phyloP scores from a whole-genome alignment of 768 basidiomycete species.

The Trametes punicea region DNA sequence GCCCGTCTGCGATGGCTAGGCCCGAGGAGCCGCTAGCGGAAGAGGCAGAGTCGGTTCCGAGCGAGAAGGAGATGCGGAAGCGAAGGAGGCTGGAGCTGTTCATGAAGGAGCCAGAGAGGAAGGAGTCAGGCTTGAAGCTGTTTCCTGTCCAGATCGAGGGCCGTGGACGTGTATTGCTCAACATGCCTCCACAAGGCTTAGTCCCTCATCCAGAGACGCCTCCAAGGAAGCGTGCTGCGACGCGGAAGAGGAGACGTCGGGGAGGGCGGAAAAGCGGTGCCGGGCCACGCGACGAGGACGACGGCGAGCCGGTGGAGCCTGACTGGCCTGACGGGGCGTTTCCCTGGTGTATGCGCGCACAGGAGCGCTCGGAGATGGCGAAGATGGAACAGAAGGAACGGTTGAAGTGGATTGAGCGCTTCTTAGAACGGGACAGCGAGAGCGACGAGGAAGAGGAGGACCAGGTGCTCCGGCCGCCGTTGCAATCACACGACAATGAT shows the following conservation, averaged over 20 bases:
- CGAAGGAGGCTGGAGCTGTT: constrained; percentile 70
- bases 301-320: constrained; percentile 41
- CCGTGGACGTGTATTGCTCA: constrained; percentile 67
- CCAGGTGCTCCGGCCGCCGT: constrained; percentile 33
- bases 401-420: constrained; percentile 63
- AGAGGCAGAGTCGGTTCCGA: constrained; percentile 18
- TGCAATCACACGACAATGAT: constrained; percentile 27
- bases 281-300: constrained; percentile 24
- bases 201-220: constrained; percentile 24
- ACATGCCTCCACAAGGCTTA: constrained; percentile 45
- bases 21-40: constrained; percentile 25
- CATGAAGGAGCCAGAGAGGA: constrained; percentile 35
- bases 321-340: constrained; percentile 81
- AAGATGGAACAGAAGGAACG: constrained; percentile 58
- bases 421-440: constrained; percentile 72
- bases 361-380: constrained; percentile 49
- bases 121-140: constrained; percentile 40
- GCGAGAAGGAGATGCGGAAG: constrained; percentile 64
- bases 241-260: constrained; percentile 45
- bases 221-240: constrained; percentile 41
- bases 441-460: constrained; percentile 37
- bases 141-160: constrained; percentile 64
- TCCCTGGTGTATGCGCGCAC: constrained; percentile 68
- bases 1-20: constrained; percentile 20
- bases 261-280: constrained; percentile 15